Percentiles rank a stretch among this genome's conserved stretches.
Evolutionary conservation across 257 asterid species (phyloP).

Genomic region (Forsythia suspensa): DNA sequence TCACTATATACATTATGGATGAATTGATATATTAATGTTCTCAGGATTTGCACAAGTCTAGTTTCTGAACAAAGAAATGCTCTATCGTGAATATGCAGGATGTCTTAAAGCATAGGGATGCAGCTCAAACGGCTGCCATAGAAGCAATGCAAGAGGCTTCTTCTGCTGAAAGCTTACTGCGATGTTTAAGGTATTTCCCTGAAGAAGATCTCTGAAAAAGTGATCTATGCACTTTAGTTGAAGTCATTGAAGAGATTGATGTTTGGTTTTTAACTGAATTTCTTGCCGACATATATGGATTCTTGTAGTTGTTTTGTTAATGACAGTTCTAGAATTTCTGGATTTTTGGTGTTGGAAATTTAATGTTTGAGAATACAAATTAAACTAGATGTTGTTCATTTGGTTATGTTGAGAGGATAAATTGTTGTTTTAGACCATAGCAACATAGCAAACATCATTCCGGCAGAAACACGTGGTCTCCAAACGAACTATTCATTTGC

Average conservation of each 20-base stretch:
- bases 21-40: conserved; percentile 6
- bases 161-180: conserved; percentile 77
- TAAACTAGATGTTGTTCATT: neutral
- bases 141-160: conserved; percentile 98
- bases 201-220: neutral
- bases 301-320: neutral
- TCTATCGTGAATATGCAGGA: conserved; percentile 53
- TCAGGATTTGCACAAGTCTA: neutral
- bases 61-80: conserved; percentile 22
- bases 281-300: neutral
- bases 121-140: conserved; percentile 89
- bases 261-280: neutral
- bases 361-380: neutral
- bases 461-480: neutral
- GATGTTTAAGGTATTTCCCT: conserved; percentile 76
- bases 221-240: neutral
- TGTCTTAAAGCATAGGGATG: conserved; percentile 77
- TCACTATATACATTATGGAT: neutral
- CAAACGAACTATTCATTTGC: neutral
- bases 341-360: neutral
- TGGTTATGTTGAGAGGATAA: neutral
- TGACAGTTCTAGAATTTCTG: neutral
- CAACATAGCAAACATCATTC: neutral
- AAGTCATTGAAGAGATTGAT: neutral
- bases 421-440: neutral